phyloP scores from a whole-genome alignment of 805 yeast species.

The Kodamaea hsintzibuensis region DNA sequence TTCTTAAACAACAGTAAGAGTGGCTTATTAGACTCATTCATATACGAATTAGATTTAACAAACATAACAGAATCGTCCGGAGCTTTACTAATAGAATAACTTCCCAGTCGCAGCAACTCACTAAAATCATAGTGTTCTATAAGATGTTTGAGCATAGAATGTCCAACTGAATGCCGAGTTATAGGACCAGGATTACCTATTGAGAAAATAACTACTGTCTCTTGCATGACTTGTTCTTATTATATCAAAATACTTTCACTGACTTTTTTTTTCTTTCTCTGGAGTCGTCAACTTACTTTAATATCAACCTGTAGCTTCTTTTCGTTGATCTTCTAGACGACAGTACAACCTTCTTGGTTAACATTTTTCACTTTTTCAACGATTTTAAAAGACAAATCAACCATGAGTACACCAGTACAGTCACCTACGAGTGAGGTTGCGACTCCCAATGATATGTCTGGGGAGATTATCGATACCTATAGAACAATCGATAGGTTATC shows the following conservation, averaged over 20 bases:
- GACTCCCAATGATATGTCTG: constrained; percentile 8
- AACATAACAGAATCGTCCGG: constrained; percentile 24
- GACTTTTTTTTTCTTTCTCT: background rate
- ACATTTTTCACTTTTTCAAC: background rate
- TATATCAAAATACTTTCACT: too few species aligned
- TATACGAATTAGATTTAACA: constrained; percentile 38
- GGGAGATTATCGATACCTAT: constrained; percentile 8
- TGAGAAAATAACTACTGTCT: constrained; percentile 25
- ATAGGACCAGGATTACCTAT: constrained; percentile 44
- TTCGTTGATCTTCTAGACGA: background rate
- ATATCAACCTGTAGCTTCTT: background rate
- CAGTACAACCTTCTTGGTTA: background rate
- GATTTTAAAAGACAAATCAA: background rate
- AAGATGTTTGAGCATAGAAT: constrained; percentile 29
- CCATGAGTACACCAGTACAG: constrained; percentile 4
- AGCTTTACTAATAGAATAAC: constrained; percentile 26
- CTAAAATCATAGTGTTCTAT: constrained; percentile 27
- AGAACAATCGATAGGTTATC: background rate
- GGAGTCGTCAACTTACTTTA: background rate
- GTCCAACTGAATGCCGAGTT: constrained; percentile 44
- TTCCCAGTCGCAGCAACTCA: constrained; percentile 29
- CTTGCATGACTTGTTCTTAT: constrained; percentile 3
- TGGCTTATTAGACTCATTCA: constrained; percentile 41
- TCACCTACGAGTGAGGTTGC: constrained; percentile 1
- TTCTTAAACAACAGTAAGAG: constrained; percentile 25